A percentile compares a stretch with the other conserved stretches of the same genome.
Evolutionary conservation across 148 eudicot species (phyloP).

Genomic region (Rhododendron ovatum): DNA sequence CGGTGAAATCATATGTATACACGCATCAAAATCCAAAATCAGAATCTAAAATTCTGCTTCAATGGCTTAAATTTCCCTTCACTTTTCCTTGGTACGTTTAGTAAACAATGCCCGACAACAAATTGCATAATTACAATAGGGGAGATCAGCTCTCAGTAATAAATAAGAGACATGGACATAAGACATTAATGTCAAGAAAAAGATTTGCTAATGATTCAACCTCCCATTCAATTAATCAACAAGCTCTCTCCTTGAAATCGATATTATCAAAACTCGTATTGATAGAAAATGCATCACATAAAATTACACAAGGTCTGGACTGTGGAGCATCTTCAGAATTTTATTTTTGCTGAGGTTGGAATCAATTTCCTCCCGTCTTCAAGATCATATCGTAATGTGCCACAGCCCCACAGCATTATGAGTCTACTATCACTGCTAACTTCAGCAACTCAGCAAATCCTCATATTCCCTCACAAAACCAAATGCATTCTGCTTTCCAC

Average conservation of each 20-base stretch:
- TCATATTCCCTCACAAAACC: slow-evolving; percentile 4
- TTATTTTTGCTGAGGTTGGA: slow-evolving; percentile 2
- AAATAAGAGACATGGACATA: not conserved
- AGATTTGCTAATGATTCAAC: not conserved
- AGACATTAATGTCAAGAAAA: not conserved
- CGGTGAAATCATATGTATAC: not conserved
- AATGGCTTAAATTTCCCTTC: not conserved
- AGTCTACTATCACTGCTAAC: not conserved
- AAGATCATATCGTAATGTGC: slow-evolving; percentile 5
- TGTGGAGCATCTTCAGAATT: slow-evolving; percentile 13
- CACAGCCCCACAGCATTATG: not conserved
- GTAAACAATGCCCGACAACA: not conserved
- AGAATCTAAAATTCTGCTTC: not conserved
- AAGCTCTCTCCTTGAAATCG: not conserved
- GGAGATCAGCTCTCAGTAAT: not conserved
- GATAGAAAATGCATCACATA: slow-evolving; percentile 17
- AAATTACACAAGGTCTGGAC: slow-evolving; percentile 3
- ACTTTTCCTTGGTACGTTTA: not conserved
- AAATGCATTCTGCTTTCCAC: slow-evolving; percentile 1
- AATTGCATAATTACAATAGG: not conserved
- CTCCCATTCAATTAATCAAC: not conserved
- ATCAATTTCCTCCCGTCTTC: not conserved
- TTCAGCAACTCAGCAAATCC: slow-evolving; percentile 2
- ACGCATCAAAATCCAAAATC: not conserved
- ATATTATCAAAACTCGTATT: not conserved